phyloP scores from a whole-genome alignment of 768 basidiomycete genomes.

The Dictyophora rubrovolvata region DNA sequence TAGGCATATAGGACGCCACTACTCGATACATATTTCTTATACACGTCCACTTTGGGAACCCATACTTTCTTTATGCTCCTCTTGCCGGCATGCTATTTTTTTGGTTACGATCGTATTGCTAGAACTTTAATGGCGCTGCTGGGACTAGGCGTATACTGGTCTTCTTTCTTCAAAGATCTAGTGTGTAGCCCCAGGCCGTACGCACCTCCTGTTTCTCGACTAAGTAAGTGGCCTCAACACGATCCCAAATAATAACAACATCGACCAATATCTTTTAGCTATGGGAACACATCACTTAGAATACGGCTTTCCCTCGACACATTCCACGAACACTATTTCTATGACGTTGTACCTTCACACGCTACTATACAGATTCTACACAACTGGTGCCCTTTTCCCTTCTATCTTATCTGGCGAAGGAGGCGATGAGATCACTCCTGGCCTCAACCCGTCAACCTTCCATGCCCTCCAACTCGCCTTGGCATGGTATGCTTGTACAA shows the following conservation, averaged over 20 bases:
- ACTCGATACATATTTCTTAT: slow-evolving; percentile 76
- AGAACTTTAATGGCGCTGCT: slow-evolving; percentile 56
- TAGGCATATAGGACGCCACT: slow-evolving; percentile 52
- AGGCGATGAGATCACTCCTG: not conserved
- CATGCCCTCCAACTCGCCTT: slow-evolving; percentile 36
- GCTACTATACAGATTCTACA: slow-evolving; percentile 39
- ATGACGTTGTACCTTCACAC: slow-evolving; percentile 75
- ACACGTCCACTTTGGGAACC: slow-evolving; percentile 69
- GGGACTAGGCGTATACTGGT: slow-evolving; percentile 73
- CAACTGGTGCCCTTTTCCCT: slow-evolving; percentile 19
- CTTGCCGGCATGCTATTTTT: slow-evolving; percentile 82
- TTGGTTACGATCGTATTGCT: slow-evolving; percentile 64
- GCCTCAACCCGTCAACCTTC: slow-evolving; percentile 28
- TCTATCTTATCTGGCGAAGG: slow-evolving; percentile 20
- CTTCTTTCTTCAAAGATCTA: slow-evolving; percentile 82
- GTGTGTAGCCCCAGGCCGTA: slow-evolving; percentile 86
- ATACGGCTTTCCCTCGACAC: slow-evolving; percentile 94
- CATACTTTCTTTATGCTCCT: slow-evolving; percentile 92
- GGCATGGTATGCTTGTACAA: slow-evolving; percentile 51
- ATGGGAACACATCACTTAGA: slow-evolving; percentile 77
- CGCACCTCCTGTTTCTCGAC: slow-evolving; percentile 81
- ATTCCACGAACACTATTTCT: slow-evolving; percentile 84
- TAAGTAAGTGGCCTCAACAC: slow-evolving; percentile 44
- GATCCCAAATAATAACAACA: not conserved
- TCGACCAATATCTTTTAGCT: slow-evolving; percentile 28